Base-by-base conservation (phyloP, 1,139 yeast species). In the Arxiozyma heterogenica region DNA sequence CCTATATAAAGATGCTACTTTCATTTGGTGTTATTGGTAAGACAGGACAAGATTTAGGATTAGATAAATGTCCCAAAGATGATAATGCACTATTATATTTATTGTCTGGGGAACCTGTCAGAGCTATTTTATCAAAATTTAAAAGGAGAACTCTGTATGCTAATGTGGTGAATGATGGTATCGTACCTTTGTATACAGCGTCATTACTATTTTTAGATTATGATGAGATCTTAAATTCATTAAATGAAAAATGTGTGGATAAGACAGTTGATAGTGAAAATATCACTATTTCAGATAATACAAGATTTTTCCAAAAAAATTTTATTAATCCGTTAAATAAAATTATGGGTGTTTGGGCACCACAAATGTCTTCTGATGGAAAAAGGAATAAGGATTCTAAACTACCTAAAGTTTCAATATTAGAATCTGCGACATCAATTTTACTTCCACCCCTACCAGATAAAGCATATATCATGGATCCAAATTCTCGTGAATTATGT, bases 11-110 rank as follows among this genome's bases (percentile, higher is more conserved):
- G 64, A 72, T 90, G 52, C 93, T 94, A 0, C 73, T 94, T 21
- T 87, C 86, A 68, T 84, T 91, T 47, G 99, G 99, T 0, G 79
- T 91, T 50, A 94, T 89, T 5, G 99, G 99, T 0, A 84, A 82
- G 63, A 86, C 98, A 0, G 99, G 99, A 0, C 94, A 88, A 64
- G 98, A 94, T 66, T 71, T 94, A 57, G 95, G 96, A 0, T 74
- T 94, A 15, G 69, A 71, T 49, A 60, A 61, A 9, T 59, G 57
- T n/a, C 22, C 60, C 11, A 61, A 59, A 4, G 59, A 59, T 2
- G 69, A 63, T 25, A 75, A 73, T 54, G 98, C 98, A 0, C 69
- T 94, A 49, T 73, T 94, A 22, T 77, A 84, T 52, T 68, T 87
- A 22, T 71, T 94, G 41, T 96, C 98, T 0, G 79, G 89, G 0